Evolutionary conservation across 2,329 filamentous ascomycete genomes (phyloP).

Genomic region (Pseudogymnoascus sp.): DNA sequence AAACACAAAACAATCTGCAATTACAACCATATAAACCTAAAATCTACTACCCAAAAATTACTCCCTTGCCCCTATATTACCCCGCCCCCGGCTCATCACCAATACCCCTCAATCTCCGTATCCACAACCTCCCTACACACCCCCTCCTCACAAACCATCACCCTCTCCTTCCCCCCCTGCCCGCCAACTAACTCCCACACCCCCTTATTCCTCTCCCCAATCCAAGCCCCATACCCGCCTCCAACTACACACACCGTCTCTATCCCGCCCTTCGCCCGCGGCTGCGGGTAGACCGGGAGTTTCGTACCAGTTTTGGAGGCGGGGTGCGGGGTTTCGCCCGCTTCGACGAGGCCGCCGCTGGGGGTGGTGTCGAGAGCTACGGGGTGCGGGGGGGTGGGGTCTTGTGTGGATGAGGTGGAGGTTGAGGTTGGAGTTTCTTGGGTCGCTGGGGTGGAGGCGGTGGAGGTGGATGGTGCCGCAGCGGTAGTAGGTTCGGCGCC

Average conservation of each 20-base stretch:
- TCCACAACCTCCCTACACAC: constrained; percentile 36
- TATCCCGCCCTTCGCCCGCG: constrained; percentile 21
- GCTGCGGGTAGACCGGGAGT: constrained; percentile 12
- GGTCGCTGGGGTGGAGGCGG: too few relatives aligned
- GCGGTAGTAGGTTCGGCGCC: neutral
- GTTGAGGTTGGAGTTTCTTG: neutral
- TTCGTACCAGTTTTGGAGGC: neutral
- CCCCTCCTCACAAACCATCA: constrained; percentile 39
- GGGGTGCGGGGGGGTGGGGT: too few relatives aligned
- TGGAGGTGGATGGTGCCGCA: neutral
- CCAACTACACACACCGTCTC: constrained; percentile 21
- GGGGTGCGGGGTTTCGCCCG: constrained; percentile 15
- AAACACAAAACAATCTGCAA: too few relatives aligned
- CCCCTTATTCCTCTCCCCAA: constrained; percentile 41
- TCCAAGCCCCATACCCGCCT: constrained; percentile 32
- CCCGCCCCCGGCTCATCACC: neutral
- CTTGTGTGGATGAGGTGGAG: too few relatives aligned
- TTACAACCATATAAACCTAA: too few relatives aligned
- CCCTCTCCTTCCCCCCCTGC: constrained; percentile 31
- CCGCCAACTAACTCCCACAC: constrained; percentile 22
- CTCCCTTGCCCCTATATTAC: neutral
- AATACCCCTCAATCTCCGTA: constrained; percentile 13
- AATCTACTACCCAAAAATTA: neutral
- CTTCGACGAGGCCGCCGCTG: neutral
- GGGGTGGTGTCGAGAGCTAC: neutral